Conservation (phyloP, 495 filamentous ascomycete genomes). For the Penicillium steckii region DNA sequence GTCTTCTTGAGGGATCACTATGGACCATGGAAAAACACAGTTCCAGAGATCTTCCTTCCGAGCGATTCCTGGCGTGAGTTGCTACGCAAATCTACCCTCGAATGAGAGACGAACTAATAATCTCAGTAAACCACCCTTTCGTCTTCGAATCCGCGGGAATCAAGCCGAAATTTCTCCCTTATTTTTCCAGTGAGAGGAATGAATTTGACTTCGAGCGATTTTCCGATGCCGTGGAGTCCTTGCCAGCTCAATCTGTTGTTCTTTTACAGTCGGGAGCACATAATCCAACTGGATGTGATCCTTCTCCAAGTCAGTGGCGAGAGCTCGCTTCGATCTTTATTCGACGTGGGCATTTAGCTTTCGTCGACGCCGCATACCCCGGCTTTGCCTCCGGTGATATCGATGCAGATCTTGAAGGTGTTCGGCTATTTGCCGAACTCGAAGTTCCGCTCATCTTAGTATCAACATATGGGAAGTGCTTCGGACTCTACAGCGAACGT, state of each 20-base stretch:
- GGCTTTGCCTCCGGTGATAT: conserved; percentile 18
- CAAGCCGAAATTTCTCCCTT: conserved; percentile 9
- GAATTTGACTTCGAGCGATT: conserved; percentile 10
- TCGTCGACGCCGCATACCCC: conserved; percentile 18
- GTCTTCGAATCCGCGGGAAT: conserved; percentile 11
- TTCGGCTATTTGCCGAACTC: conserved; percentile 10
- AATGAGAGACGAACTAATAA: not conserved
- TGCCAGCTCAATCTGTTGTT: conserved; percentile 17
- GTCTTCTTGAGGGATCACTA: conserved; percentile 11
- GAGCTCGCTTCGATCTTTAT: conserved; percentile 10
- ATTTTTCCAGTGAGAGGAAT: conserved; percentile 14
- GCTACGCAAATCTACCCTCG: not conserved
- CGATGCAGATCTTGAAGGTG: conserved; percentile 9
- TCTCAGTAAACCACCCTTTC: conserved; percentile 11
- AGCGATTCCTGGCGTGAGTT: conserved; percentile 13
- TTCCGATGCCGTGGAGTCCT: not conserved
- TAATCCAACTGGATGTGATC: conserved; percentile 19
- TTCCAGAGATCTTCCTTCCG: conserved; percentile 13
- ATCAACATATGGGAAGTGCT: conserved; percentile 17
- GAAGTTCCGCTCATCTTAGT: conserved; percentile 16
- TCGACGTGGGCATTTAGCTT: conserved; percentile 14
- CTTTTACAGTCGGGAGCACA: conserved; percentile 17
- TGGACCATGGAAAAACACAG: conserved; percentile 11
- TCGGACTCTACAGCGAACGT: conserved; percentile 19
- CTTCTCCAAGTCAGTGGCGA: conserved; percentile 11